phyloP scores from a whole-genome alignment of 345 rosid genomes.

The Excoecaria cochinchinensis region DNA sequence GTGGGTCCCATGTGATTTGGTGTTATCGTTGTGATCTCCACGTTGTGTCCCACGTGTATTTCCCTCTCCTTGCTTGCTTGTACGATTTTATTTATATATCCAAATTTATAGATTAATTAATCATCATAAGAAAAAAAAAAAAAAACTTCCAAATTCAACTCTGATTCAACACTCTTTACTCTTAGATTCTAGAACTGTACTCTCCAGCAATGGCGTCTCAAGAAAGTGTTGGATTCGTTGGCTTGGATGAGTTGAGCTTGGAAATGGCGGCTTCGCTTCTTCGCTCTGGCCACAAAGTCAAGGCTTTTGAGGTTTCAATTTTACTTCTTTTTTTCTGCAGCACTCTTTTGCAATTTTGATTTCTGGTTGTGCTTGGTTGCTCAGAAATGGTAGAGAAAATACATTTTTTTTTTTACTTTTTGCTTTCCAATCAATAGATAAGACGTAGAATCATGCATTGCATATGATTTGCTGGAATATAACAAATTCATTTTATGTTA shows the following conservation, averaged over 20 bases:
- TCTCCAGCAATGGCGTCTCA: slow-evolving; percentile 13
- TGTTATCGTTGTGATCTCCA: too few species aligned
- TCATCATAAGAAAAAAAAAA: too few species aligned
- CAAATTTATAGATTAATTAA: too few species aligned
- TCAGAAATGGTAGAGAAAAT: neutral
- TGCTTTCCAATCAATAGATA: neutral
- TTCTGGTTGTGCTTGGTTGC: slow-evolving; percentile 7
- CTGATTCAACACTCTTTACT: neutral
- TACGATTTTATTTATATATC: too few species aligned
- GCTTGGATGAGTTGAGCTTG: slow-evolving; percentile 60
- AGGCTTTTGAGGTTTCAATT: slow-evolving; percentile 64
- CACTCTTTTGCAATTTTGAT: neutral
- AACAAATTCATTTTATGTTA: neutral
- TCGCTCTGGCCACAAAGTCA: slow-evolving; percentile 56
- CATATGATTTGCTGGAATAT: neutral
- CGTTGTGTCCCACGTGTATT: too few species aligned
- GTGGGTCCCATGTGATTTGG: too few species aligned
- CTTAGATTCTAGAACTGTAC: neutral
- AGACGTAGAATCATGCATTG: neutral
- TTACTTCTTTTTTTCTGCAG: neutral
- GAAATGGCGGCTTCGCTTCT: slow-evolving; percentile 76
- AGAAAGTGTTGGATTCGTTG: slow-evolving; percentile 58
- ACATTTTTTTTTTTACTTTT: neutral
- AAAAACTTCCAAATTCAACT: neutral
- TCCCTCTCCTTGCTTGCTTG: too few species aligned